A percentile compares a stretch with the other conserved stretches of the same genome.
These are phyloP conservation scores for Mrakia frigida DNA, from an alignment of 768 basidiomycete species.

Conservation along the genomic window DNA sequence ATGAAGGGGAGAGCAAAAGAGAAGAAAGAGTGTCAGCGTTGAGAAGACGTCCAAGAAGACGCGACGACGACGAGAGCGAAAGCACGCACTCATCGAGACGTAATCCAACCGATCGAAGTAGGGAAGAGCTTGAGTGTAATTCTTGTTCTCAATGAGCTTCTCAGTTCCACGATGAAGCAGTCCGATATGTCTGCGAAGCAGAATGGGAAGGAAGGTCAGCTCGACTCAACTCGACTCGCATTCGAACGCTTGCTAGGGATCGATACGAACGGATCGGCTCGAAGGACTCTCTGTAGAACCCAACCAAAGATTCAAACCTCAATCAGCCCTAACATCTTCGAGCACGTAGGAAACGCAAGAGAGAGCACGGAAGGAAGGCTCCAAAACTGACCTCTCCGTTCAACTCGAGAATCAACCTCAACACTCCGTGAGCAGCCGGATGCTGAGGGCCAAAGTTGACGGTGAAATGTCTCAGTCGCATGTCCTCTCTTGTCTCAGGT, in stretches of 20 bases:
- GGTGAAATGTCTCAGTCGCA: constrained; percentile 88
- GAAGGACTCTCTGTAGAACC: constrained; percentile 42
- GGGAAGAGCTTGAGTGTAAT: constrained; percentile 91
- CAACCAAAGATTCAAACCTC: background rate
- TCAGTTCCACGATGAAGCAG: constrained; percentile 95
- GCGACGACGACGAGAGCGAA: background rate
- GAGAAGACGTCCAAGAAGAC: background rate
- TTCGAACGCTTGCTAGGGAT: background rate
- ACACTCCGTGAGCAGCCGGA: constrained; percentile 96
- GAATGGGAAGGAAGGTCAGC: background rate
- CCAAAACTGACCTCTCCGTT: constrained; percentile 88
- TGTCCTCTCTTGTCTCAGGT: constrained; percentile 53
- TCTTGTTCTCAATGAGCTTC: constrained; percentile 98
- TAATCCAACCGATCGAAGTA: constrained; percentile 99
- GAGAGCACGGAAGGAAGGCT: constrained; percentile 9
- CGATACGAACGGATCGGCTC: constrained; percentile 41
- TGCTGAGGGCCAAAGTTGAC: constrained; percentile 99
- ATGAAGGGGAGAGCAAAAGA: no score
- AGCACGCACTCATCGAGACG: constrained; percentile 91
- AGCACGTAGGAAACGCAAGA: background rate
- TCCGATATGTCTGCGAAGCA: constrained; percentile 68
- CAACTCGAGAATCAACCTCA: constrained; percentile 92
- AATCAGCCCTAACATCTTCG: background rate
- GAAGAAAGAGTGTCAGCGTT: background rate
- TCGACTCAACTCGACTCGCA: background rate